Evolutionary conservation across 306 rosid genomes (phyloP), one percentile per base, ranked within the genome.

Genomic region (Vachellia pachyceras): DNA sequence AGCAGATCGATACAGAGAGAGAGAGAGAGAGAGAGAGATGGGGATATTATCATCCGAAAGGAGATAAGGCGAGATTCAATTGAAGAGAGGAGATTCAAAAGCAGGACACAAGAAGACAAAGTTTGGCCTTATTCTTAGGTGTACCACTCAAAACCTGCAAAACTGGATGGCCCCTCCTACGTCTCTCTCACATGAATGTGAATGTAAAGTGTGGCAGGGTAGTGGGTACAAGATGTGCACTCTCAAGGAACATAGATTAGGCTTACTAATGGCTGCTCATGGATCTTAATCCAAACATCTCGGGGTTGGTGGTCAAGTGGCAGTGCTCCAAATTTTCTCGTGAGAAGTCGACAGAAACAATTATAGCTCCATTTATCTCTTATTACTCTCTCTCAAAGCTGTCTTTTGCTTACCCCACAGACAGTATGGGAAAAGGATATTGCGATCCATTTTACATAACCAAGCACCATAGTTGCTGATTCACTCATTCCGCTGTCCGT

Each of bases 311-410:
- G 88, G 82, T 75, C 47, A 83, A 72, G 37, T 58, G 79, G 72
- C 81, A 81, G 87, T 82, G 90, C 87, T 68, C 60, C 72, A 82
- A 72, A 72, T 86, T 88, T 86, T 88, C 91, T 87, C 87, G 17
- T 85, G 73, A 87, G 90, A 84, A 88, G 87, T 75, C 69, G 91
- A 92, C 89, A 90, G 78, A 71, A 33, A 80, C 83, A 89, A 89
- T 90, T 83, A 87, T 89, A 73, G 81, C 85, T 66, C 84, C 80
- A 23, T 23, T 25, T 33, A 4, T 87, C 85, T 61, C 10, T 18
- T 72, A 36, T 77, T 76, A 66, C 69, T 80, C 46, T 33, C 22
- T 60, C 46, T 17, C 5, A 13, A 47, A 71, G 15, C 17, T 18
- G 75, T 70, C 46, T 10, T 79, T 47, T 46, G 7, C 44, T 41